Evolutionary conservation across 495 filamentous ascomycete species (phyloP), one percentile per base, ranked within the genome.

Genomic region (Penicillium maclennaniae): DNA sequence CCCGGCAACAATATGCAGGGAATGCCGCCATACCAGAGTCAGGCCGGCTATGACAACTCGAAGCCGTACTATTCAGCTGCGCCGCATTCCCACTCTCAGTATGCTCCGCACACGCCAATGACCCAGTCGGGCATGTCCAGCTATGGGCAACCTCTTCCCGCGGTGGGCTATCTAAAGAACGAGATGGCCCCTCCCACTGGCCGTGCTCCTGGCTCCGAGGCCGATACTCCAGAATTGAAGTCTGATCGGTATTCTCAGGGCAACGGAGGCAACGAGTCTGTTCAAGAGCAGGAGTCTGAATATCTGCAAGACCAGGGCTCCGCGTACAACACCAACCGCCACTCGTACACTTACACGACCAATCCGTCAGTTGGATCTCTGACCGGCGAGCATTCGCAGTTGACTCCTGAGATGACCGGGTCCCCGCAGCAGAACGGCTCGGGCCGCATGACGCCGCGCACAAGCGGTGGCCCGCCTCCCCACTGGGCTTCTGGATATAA

Each of bases 111-210:
- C 12, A 78, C 81, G 14, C 80, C 81, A 16, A 72, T 83, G 46
- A 75, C 78, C 7, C 80, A 83, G 25, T 83, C 85, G 43, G 82
- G 83, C n/a, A 85, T 92, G 71, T 75, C 82, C 42, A 74, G 85
- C 4, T 95, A 92, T 63, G 76, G 80, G 1, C 79, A 80, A 40
- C 67, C 77, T 6, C 52, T 83, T 25, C 72, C 76, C 40, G 63
- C 76, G n/a, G 79, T 68, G 53, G 72, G 76, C n/a, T 95, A 96
- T 61, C 76, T 91, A 56, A 96, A 92, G 73, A 88, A 73, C 59
- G 92, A 96, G 46, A 97, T 97, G 91, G 91, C 87, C 0, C 92
- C 92, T 8, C 92, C 92, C 4, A 80, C 89, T 7, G 81, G 75
- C 45, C 77, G 87, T 42, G 73, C 79, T 6, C 60, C 79, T 19